Evolutionary conservation across 225 moss, liverwort and hornwort genomes (phyloP), one percentile per base, ranked within the genome.

Genomic region (Marchantia paleacea): DNA sequence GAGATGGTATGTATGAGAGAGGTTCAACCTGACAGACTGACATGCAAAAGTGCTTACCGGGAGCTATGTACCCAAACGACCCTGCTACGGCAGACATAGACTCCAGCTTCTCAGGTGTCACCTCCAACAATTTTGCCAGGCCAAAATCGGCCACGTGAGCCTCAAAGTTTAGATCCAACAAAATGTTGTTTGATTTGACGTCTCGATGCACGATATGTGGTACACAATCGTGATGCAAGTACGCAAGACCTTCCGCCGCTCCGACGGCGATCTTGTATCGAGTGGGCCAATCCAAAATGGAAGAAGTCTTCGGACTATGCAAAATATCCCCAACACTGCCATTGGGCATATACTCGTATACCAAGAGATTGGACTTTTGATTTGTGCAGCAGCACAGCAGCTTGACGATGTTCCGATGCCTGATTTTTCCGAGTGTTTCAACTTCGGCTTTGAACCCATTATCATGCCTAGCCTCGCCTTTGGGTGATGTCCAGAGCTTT

Each of bases 51-150:
- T 28, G 22, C 75, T 54, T 55, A 84, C 84, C 84, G 28, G 89
- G 89, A 71, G 89, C 89, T 39, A 89, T 87, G 89, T 89, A 89
- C n/a, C 89, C 89, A 39, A 82, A 87, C 0, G 89, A 89, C 30
- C 89, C 89, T 10, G 87, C 89, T 30, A 89, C 83, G 58, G 81
- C 72, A 28, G 89, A 89, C 89, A 89, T 89, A 16, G 85, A 76
- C 55, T 87, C 73, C 49, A 26, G 51, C 18, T 72, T 52, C 48
- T 50, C 80, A 52, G 54, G 28, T 55, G 60, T 18, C 12, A 73
- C 52, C 39, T 80, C 77, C 19, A 85, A 83, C 18, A 81, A 31
- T 73, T 87, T 87, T 3, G 89, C 89, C 10, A 89, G 74, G 50
- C 89, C 89, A 39, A 89, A 89, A 51, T 89, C 89, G 25, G 87